Conservation (phyloP, 2,329 filamentous ascomycete genomes). For the Aspergillus carbonarius region DNA sequence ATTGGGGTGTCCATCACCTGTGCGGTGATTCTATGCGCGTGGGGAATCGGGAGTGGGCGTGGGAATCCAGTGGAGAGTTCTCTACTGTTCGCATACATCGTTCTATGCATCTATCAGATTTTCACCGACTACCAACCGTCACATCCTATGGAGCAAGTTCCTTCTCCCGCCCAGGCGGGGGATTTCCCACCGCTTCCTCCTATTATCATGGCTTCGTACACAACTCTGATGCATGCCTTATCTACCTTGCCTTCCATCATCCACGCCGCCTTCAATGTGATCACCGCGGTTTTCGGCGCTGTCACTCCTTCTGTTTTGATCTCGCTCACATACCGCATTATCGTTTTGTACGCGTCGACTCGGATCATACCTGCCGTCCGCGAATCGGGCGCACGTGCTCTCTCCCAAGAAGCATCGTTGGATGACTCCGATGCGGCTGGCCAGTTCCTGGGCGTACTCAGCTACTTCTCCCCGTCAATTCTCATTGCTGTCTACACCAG, state of each 20-base stretch:
- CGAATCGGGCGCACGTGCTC: conserved; percentile 76
- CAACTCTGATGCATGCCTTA: conserved; percentile 80
- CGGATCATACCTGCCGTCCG: conserved; percentile 93
- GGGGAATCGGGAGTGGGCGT: conserved; percentile 89
- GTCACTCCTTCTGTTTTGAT: conserved; percentile 96
- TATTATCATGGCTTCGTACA: conserved; percentile 98
- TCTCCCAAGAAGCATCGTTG: conserved; percentile 80
- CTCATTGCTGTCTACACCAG: conserved; percentile 96
- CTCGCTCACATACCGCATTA: conserved; percentile 86
- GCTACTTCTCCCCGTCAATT: conserved; percentile 92
- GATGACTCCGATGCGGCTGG: conserved; percentile 83
- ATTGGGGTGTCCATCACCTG: conserved; percentile 93
- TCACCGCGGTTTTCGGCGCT: conserved; percentile 89
- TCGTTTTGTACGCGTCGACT: conserved; percentile 93
- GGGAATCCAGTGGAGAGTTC: conserved; percentile 96
- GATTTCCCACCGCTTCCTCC: conserved; percentile 95
- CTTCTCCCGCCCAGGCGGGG: conserved; percentile 56
- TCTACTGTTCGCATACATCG: conserved; percentile 91
- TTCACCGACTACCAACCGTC: conserved; percentile 97
- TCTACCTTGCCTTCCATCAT: conserved; percentile 80
- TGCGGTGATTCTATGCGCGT: conserved; percentile 86
- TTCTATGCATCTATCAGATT: conserved; percentile 98
- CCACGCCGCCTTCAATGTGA: conserved; percentile 78
- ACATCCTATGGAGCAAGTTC: conserved; percentile 56
- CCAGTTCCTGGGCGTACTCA: conserved; percentile 76